Evolutionary conservation across 1,284 basidiomycete species (phyloP), one percentile per base, ranked within the genome.

Genomic region (Ustilago curta): DNA sequence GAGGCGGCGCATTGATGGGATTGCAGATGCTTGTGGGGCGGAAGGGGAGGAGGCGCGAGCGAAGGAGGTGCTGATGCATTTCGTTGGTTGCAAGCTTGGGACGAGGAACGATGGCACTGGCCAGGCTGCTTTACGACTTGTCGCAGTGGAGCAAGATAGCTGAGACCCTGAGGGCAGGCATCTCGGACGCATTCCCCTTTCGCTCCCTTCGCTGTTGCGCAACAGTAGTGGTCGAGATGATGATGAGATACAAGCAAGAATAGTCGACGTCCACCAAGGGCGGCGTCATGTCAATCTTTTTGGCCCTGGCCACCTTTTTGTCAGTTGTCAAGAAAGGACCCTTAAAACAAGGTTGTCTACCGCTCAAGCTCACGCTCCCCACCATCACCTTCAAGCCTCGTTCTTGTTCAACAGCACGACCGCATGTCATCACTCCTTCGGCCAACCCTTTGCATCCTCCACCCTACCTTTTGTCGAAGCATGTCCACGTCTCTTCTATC

Each of bases 401-500:
- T 11, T 21, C 19, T n/a, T 19, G 4, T 18, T 8, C 12, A 3
- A 3, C n/a, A 9, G 3, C 8, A 7, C 18, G 3, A 31, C 21
- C 52, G 40, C 19, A 55, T 55, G 53, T 55, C 53, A 8, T 21
- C 23, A n/a, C 44, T 23, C 21, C 18, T 55, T 4, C 53, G n/a
- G 16, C 29, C 43, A 25, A 7, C 32, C 0, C 44, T 44, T 23
- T 27, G n/a, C 32, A 25, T 4, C 16, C 23, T 19, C 12, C 8
- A 31, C 5, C 3, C 31, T 8, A 2, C 39, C 9, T 0, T 8
- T 11, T n/a, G 42, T 12, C 59, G 52, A 35, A 35, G 47, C 16
- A 64, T 70, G 57, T 60, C 61, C 8, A 59, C 45, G 42, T 42
- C 60, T 6, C 14, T 35, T 5, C 1, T 51, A 19, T 19, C 53